Conservation (phyloP, 2,329 filamentous ascomycete species). For the Periglandula ipomoeae region DNA sequence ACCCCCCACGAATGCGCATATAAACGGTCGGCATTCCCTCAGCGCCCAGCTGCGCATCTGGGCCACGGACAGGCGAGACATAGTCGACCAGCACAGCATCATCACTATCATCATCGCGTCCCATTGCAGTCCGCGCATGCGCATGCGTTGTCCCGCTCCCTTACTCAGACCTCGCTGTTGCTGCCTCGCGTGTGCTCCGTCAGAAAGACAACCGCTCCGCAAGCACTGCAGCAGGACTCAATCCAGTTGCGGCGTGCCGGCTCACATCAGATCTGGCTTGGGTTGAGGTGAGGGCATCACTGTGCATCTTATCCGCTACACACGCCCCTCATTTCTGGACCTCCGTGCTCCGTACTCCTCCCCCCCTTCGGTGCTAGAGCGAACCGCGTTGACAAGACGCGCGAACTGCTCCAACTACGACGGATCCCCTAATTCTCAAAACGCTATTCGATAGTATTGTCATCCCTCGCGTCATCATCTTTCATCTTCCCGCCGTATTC, state of each 20-base stretch:
- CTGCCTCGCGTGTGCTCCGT: neutral
- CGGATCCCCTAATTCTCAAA: neutral
- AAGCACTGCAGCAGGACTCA: neutral
- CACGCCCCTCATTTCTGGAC: slow-evolving; percentile 1
- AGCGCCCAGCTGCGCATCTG: neutral
- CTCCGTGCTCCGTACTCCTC: neutral
- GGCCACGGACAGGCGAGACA: neutral
- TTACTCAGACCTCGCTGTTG: neutral
- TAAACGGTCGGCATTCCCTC: slow-evolving; percentile 39
- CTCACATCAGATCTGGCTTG: slow-evolving; percentile 4
- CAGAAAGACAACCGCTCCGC: neutral
- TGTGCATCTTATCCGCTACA: slow-evolving; percentile 3
- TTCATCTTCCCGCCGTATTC: neutral
- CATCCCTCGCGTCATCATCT: neutral
- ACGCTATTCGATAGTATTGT: neutral
- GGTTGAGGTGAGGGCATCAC: slow-evolving; percentile 3
- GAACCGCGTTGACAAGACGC: slow-evolving; percentile 1
- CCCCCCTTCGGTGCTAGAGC: neutral
- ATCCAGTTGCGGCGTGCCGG: neutral
- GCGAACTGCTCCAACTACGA: neutral
- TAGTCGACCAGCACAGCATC: neutral
- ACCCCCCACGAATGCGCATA: slow-evolving; percentile 26
- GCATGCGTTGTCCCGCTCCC: neutral
- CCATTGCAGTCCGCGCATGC: neutral
- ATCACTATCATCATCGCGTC: neutral